These are phyloP conservation scores for Centaurea solstitialis DNA, from an alignment of 129 eudicot genomes.

Conservation along the genomic window DNA sequence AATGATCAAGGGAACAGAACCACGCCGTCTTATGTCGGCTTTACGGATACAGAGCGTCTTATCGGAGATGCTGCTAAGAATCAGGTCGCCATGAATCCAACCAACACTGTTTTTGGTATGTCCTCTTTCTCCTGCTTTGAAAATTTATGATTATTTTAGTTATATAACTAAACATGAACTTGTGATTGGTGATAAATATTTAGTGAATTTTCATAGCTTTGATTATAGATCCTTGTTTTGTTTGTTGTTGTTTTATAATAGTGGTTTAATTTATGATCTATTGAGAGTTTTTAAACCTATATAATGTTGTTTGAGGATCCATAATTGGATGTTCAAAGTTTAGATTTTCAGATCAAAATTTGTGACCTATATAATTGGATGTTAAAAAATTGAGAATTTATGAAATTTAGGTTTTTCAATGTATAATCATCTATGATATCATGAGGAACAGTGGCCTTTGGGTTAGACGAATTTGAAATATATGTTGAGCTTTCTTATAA, in stretches of 20 bases:
- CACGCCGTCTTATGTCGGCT: constrained; percentile 64
- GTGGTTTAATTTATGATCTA: too few species aligned
- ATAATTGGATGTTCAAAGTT: not conserved
- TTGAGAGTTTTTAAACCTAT: too few species aligned
- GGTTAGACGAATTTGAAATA: too few species aligned
- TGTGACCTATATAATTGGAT: too few species aligned
- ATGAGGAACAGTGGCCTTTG: too few species aligned
- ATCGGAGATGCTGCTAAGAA: constrained; percentile 63
- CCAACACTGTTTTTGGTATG: constrained; percentile 63
- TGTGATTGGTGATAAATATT: not conserved
- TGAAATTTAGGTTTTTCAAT: too few species aligned
- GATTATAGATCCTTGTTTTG: not conserved
- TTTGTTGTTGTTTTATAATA: not conserved
- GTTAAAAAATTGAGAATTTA: too few species aligned
- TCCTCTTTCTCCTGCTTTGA: not conserved
- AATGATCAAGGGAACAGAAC: constrained; percentile 62
- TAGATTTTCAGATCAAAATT: too few species aligned
- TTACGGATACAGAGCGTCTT: constrained; percentile 50
- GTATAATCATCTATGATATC: too few species aligned
- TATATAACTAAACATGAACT: not conserved
- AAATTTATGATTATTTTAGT: not conserved
- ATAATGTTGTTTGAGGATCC: not conserved
- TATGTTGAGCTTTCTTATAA: too few species aligned
- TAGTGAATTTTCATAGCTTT: too few species aligned
- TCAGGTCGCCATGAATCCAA: constrained; percentile 60